These are phyloP conservation scores for Penicillium silybi DNA, from an alignment of 495 filamentous ascomycete genomes.

Conservation along the genomic window DNA sequence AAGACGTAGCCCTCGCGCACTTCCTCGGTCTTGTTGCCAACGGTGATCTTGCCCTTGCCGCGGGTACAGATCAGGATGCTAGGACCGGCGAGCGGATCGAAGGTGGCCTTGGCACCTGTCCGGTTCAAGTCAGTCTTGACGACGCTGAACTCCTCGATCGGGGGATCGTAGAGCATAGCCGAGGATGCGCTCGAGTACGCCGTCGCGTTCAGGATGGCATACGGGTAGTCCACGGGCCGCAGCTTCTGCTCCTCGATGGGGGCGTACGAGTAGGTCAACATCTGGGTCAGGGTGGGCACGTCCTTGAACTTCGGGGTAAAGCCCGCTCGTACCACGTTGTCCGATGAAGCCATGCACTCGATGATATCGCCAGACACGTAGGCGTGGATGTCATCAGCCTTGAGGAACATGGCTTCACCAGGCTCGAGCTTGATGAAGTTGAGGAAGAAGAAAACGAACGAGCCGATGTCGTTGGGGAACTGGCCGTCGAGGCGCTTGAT, in stretches of 20 bases:
- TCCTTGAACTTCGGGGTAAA: conserved; percentile 99
- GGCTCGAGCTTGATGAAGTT: conserved; percentile 77
- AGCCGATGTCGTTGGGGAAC: conserved; percentile 72
- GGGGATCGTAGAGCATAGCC: conserved; percentile 80
- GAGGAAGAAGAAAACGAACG: conserved; percentile 77
- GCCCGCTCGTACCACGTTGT: conserved; percentile 95
- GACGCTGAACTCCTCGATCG: conserved; percentile 95
- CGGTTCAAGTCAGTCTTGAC: conserved; percentile 72
- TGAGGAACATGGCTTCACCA: conserved; percentile 93
- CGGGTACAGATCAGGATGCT: conserved; percentile 87
- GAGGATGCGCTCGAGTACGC: conserved; percentile 73
- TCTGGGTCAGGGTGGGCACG: conserved; percentile 79
- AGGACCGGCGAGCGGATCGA: conserved; percentile 81
- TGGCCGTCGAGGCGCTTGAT: conserved; percentile 70
- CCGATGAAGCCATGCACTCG: conserved; percentile 97
- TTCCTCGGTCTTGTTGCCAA: conserved; percentile 71
- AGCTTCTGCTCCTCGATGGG: conserved; percentile 95
- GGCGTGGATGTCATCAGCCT: conserved; percentile 94
- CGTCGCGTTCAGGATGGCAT: conserved; percentile 68
- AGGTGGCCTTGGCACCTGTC: conserved; percentile 72
- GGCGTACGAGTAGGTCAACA: conserved; percentile 92
- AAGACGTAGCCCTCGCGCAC: conserved; percentile 79
- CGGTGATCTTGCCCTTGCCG: conserved; percentile 76
- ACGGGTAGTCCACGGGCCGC: conserved; percentile 75
- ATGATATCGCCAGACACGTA: conserved; percentile 96